Evolutionary conservation across 441 rosid species (phyloP), one percentile per base, ranked within the genome.

Genomic region (Bruguiera hainesii): DNA sequence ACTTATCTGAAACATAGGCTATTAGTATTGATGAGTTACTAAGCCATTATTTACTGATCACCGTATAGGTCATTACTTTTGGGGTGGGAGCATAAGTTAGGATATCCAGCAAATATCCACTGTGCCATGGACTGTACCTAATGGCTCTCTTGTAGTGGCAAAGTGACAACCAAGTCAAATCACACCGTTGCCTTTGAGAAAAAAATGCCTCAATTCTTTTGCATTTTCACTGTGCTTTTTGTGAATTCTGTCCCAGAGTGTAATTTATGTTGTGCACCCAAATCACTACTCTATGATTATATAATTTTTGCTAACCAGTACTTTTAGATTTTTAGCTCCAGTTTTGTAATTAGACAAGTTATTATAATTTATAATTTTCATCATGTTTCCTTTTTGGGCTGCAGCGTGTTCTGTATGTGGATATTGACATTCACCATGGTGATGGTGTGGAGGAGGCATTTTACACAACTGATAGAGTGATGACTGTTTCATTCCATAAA

Each of bases 361-460:
- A 53, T 19, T 61, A 21, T n/a, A 11, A 4, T 49, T 56, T 63
- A 7, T 26, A 4, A 25, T 31, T 5, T 51, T 21, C 59, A n/a
- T 13, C 18, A 33, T 33, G 63, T 60, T 11, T n/a, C 30, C 42
- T 39, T 58, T 67, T 63, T 55, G 60, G 66, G 31, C 52, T 74
- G 75, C 79, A 89, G 95, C 91, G 95, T 56, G 95, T 89, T 71
- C 76, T 89, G 21, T 89, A 89, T 70, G 91, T 89, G 39, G 95
- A 89, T 75, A 89, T 89, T 57, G 95, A 89, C 72, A 89, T 89
- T 75, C 95, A 89, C 78, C 95, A 89, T 42, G 89, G 94, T 19
- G 91, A 88, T 77, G 94, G 94, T 3, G 91, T 86, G 70, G 91
- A 88, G 72, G 94, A 88, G 75, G 91, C 94, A 31, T 86, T 88